Percentiles rank a stretch among this genome's conserved stretches.
These are phyloP conservation scores for Periglandula ipomoeae DNA, from an alignment of 2,329 filamentous ascomycete species.

Conservation along the genomic window DNA sequence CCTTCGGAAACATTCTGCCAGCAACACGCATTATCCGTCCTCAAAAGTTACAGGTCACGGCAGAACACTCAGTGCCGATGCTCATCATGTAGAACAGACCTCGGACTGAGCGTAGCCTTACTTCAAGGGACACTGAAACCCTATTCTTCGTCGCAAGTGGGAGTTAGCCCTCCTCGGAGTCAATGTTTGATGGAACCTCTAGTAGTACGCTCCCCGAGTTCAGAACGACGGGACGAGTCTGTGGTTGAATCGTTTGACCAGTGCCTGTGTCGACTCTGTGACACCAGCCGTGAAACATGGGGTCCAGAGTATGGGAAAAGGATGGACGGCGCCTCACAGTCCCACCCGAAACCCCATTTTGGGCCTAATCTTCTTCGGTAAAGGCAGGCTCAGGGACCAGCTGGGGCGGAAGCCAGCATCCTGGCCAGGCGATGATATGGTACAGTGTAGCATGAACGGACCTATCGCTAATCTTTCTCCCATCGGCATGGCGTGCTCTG, in stretches of 20 bases:
- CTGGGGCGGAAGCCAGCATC: background rate
- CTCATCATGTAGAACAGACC: background rate
- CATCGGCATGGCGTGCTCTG: slow-evolving; percentile 1
- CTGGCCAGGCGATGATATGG: background rate
- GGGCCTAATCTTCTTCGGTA: background rate
- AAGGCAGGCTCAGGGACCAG: background rate
- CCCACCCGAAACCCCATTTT: background rate
- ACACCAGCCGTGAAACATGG: slow-evolving; percentile 9
- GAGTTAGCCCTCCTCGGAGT: background rate
- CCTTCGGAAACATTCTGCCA: too few species aligned
- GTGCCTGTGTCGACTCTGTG: slow-evolving; percentile 6
- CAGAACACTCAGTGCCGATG: background rate
- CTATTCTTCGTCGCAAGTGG: background rate
- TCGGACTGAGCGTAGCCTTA: too few species aligned
- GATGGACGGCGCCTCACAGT: background rate
- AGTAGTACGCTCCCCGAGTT: background rate
- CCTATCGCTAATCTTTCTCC: slow-evolving; percentile 6
- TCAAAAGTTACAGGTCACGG: too few species aligned
- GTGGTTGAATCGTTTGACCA: slow-evolving; percentile 7
- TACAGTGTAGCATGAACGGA: background rate
- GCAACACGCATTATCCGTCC: too few species aligned
- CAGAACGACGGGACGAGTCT: background rate
- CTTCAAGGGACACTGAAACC: background rate
- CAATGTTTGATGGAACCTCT: background rate
- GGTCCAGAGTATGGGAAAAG: background rate